A percentile compares a stretch with the other conserved stretches of the same genome.
Evolutionary conservation across 192 early-diverging fungal genomes (phyloP).

Genomic region (Coemansia erecta): DNA sequence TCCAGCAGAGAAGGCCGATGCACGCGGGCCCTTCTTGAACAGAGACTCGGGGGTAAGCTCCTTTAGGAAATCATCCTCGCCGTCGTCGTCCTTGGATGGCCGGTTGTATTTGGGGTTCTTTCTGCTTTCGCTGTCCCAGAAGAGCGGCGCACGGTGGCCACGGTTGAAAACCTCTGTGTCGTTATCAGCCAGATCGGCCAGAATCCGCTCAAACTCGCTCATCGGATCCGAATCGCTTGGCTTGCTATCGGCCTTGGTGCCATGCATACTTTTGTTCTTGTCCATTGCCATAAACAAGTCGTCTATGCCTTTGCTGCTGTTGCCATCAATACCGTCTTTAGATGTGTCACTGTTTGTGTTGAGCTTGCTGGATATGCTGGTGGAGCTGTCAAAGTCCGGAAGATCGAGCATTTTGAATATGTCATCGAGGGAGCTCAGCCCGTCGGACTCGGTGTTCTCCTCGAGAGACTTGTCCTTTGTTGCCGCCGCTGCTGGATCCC

Average conservation of each 20-base stretch:
- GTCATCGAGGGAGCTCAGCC: conserved; percentile 17
- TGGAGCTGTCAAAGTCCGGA: not conserved
- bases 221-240: conserved; percentile 16
- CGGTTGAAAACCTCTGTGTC: conserved; percentile 24
- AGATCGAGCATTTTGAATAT: conserved; percentile 32
- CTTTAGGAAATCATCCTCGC: conserved; percentile 10
- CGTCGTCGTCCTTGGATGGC: not conserved
- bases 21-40: conserved; percentile 23
- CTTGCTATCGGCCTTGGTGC: conserved; percentile 1
- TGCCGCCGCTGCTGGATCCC: no score
- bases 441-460: no score
- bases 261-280: conserved; percentile 6
- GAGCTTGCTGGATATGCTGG: not conserved
- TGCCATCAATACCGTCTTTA: conserved; percentile 5
- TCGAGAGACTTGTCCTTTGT: no score
- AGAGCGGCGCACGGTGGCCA: conserved; percentile 26
- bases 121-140: conserved; percentile 23
- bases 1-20: conserved; percentile 33
- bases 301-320: not conserved
- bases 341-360: not conserved
- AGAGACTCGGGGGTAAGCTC: conserved; percentile 22
- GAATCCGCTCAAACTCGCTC: conserved; percentile 45
- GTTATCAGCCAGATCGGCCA: conserved; percentile 29
- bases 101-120: not conserved
- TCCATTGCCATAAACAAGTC: conserved; percentile 25